Evolutionary conservation across 148 eudicot genomes (phyloP).

Genomic region (Vaccinium vitisidaea): DNA sequence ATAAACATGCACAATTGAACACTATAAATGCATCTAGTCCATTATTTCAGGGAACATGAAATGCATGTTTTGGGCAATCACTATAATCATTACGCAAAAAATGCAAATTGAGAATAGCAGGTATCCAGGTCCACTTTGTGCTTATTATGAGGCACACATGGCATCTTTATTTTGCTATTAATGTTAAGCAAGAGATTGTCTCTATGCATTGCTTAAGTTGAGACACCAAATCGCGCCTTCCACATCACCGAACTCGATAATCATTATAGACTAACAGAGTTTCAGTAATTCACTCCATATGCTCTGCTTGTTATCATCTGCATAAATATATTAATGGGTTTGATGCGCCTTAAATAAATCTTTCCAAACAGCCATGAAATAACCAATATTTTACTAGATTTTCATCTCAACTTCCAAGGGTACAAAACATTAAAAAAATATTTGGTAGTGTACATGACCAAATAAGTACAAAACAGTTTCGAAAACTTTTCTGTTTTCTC

Average conservation of each 20-base stretch:
- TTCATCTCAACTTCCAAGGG: background rate
- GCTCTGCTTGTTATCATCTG: background rate
- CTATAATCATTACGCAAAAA: background rate
- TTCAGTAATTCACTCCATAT: background rate
- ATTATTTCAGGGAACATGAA: background rate
- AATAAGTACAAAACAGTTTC: background rate
- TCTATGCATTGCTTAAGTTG: background rate
- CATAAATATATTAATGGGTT: background rate
- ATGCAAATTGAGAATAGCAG: background rate
- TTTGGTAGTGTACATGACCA: background rate
- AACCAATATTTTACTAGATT: background rate
- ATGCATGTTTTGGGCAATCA: background rate
- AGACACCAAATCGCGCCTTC: background rate
- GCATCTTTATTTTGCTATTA: background rate
- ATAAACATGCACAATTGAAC: background rate
- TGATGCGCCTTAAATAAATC: background rate
- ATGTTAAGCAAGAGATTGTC: background rate
- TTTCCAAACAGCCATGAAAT: background rate
- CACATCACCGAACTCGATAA: background rate
- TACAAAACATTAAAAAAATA: background rate
- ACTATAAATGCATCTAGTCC: too few species aligned
- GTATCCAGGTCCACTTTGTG: slow-evolving; percentile 4
- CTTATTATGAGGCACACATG: background rate
- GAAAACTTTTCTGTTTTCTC: background rate
- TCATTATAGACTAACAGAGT: background rate